Base-by-base conservation (phyloP, 108 stramenopile species). In the Licmophora abbreviata region DNA sequence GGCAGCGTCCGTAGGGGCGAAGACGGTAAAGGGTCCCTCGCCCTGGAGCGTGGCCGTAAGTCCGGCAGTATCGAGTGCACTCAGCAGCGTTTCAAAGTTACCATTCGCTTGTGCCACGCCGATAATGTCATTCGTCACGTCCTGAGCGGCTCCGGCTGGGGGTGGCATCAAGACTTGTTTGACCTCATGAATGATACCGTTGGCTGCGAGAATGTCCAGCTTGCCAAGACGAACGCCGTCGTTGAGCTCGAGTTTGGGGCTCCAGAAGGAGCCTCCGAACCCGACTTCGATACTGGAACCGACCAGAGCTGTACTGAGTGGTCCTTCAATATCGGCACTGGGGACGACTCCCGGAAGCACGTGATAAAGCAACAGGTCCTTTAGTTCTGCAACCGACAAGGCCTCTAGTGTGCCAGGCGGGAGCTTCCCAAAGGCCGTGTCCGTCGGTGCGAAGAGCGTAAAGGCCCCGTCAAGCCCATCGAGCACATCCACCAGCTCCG, bases 1-100 rank as follows among this genome's bases (percentile, higher is more conserved):
- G 3, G 75, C 79, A 2, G 34, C 69, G 48, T 81, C 66, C 28
- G 72, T 76, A 11, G 79, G 79, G 12, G 74, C 79, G 35, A 68
- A 68, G 36, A 68, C 54, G 4, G 67, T 67, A 21, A 55, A 67
- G 10, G 43, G 43, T 15, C 65, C 70, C 6, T 40, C 46, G 14
- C 54, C 34, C 34, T 35, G 58, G 11, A 71, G 48, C 4, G 60
- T 48, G 20, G 61, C 65, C 8, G 18, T 42, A n/a, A 71, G 60
- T 44, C 32, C 54, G 3, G 70, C 59, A 18, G 70, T 65, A 11
- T 28, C 24, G 6, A 62, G 17, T n/a, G 60, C 59, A 7, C 34
- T 34, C 0, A 62, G 46, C 5, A 71, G 50, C 17, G 61, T 71
- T 12, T 42, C 40, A 24, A 70, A 70, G 33, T 29, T 28, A 9